A percentile compares a stretch with the other conserved stretches of the same genome.
Evolutionary conservation across 768 basidiomycete genomes (phyloP).

Genomic region (Coprinopsis sp.): DNA sequence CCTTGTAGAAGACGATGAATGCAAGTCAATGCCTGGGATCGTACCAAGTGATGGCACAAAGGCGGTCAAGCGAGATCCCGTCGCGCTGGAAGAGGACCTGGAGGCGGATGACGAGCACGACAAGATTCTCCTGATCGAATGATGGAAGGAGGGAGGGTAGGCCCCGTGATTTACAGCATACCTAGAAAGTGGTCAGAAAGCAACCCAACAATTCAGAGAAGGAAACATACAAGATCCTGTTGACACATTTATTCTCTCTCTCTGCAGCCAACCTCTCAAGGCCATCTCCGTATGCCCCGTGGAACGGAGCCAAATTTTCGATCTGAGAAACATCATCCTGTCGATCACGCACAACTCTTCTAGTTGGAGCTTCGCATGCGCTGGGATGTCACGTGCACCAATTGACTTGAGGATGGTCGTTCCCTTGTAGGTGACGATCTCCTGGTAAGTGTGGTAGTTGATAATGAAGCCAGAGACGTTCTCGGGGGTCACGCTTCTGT

Average conservation of each 20-base stretch:
- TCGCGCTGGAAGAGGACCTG: conserved; percentile 31
- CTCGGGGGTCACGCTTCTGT: no score
- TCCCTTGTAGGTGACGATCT: no score
- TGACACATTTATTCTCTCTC: conserved; percentile 85
- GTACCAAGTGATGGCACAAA: conserved; percentile 74
- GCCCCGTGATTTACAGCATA: conserved; percentile 66
- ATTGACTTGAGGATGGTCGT: no score
- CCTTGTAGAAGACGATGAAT: conserved; percentile 25
- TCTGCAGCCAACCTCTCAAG: conserved; percentile 88
- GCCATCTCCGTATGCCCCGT: conserved; percentile 85
- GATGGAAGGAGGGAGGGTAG: conserved; percentile 42
- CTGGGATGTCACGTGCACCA: conserved; percentile 75
- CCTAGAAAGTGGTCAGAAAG: conserved; percentile 37
- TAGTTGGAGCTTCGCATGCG: conserved; percentile 69
- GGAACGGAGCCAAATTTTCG: conserved; percentile 84
- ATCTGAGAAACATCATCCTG: conserved; percentile 46
- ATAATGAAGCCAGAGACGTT: no score
- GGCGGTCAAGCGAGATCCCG: conserved; percentile 65
- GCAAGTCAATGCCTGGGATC: conserved; percentile 66
- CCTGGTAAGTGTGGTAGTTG: no score
- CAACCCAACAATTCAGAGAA: conserved; percentile 3
- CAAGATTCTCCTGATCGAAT: conserved; percentile 64
- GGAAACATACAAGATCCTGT: conserved; percentile 71
- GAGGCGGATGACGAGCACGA: conserved; percentile 32
- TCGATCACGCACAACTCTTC: conserved; percentile 20